These are phyloP conservation scores for Aspergillus egyptiacus DNA, from an alignment of 495 filamentous ascomycete species.

Conservation along the genomic window DNA sequence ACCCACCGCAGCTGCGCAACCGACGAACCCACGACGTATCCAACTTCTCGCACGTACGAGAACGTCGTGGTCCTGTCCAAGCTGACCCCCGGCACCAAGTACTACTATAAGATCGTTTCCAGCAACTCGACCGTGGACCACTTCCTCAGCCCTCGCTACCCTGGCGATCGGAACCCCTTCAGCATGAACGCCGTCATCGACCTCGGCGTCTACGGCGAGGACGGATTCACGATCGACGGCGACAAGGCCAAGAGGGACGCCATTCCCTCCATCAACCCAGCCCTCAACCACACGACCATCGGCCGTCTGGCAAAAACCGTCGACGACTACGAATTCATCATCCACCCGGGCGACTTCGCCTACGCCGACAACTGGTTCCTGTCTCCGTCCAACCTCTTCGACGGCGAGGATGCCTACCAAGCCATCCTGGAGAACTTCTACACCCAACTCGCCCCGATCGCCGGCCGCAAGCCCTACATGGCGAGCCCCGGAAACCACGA, in stretches of 20 bases:
- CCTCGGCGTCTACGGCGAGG: slow-evolving; percentile 49
- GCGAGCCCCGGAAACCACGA: slow-evolving; percentile 53
- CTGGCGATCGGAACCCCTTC: slow-evolving; percentile 44
- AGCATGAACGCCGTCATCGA: slow-evolving; percentile 47
- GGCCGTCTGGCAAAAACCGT: slow-evolving; percentile 48
- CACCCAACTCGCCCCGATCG: slow-evolving; percentile 41
- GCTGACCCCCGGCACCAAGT: slow-evolving; percentile 42
- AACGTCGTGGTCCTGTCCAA: slow-evolving; percentile 41
- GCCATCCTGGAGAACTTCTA: slow-evolving; percentile 52
- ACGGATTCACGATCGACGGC: slow-evolving; percentile 49
- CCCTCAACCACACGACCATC: slow-evolving; percentile 59
- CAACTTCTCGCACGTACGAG: slow-evolving; percentile 46
- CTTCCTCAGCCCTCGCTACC: slow-evolving; percentile 49
- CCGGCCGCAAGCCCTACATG: slow-evolving; percentile 46
- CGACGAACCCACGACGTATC: slow-evolving; percentile 38
- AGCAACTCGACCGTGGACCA: slow-evolving; percentile 50
- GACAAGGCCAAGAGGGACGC: slow-evolving; percentile 47
- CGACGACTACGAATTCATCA: slow-evolving; percentile 53
- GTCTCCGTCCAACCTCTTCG: slow-evolving; percentile 30
- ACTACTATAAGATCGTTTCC: slow-evolving; percentile 53
- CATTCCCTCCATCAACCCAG: slow-evolving; percentile 47
- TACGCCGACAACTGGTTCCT: slow-evolving; percentile 51
- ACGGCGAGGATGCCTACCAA: slow-evolving; percentile 45
- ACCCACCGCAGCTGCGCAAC: slow-evolving; percentile 27
- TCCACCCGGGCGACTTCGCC: slow-evolving; percentile 52